Conservation (phyloP, 75 land plant species). For the Picea sitchensis region DNA sequence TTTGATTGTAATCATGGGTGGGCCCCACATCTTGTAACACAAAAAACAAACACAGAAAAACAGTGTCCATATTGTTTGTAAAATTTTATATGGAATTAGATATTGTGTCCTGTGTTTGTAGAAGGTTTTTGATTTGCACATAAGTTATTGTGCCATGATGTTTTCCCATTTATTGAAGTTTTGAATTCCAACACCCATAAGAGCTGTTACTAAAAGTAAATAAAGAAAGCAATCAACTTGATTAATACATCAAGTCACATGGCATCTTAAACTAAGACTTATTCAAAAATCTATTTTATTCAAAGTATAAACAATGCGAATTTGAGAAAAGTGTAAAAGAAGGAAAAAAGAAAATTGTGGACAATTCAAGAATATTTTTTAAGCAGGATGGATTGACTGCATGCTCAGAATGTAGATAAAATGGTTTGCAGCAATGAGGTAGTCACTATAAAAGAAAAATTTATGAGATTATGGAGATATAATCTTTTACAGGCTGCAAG, state of each 20-base stretch:
- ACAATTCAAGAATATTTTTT: not conserved
- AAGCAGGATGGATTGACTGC: not conserved
- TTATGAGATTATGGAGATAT: conserved; percentile 20
- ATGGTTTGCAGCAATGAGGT: not conserved
- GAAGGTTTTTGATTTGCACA: too few species aligned
- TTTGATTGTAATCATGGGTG: too few species aligned
- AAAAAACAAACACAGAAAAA: too few species aligned
- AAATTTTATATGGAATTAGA: too few species aligned
- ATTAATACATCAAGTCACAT: not conserved
- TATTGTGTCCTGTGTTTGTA: too few species aligned
- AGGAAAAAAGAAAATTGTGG: not conserved
- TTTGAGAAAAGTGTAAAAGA: not conserved
- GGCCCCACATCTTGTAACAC: too few species aligned
- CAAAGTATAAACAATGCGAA: not conserved
- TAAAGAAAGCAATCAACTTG: not conserved
- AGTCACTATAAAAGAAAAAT: not conserved
- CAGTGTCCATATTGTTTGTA: too few species aligned
- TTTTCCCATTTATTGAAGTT: too few species aligned
- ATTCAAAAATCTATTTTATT: not conserved
- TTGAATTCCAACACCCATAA: too few species aligned
- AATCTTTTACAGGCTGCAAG: conserved; percentile 60
- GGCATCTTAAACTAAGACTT: not conserved
- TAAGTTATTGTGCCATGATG: too few species aligned
- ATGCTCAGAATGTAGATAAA: not conserved
- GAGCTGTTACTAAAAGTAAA: not conserved